Conservation (phyloP, 257 asterid species). For the Eustoma russellianum region DNA sequence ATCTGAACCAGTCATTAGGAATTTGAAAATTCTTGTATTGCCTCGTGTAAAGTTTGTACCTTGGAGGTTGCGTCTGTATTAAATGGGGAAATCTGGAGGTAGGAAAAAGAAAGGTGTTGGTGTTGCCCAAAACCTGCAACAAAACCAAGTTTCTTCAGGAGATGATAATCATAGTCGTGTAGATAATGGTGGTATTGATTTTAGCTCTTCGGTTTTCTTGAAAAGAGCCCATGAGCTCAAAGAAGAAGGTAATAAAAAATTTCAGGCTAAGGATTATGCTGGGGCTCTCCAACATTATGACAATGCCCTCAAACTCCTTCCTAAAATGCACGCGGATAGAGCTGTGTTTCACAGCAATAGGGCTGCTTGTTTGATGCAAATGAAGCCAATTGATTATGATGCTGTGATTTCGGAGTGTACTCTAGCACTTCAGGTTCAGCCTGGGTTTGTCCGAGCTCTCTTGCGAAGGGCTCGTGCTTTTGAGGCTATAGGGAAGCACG, state of each 20-base stretch:
- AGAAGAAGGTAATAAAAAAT: slow-evolving; percentile 85
- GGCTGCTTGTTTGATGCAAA: slow-evolving; percentile 97
- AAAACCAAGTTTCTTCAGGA: slow-evolving; percentile 27
- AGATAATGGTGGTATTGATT: slow-evolving; percentile 50
- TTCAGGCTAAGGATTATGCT: slow-evolving; percentile 66
- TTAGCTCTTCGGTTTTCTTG: slow-evolving; percentile 53
- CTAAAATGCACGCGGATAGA: slow-evolving; percentile 72
- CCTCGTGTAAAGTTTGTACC: slow-evolving; percentile 20
- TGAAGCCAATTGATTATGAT: slow-evolving; percentile 87
- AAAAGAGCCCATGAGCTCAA: slow-evolving; percentile 85
- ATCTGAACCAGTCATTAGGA: background rate
- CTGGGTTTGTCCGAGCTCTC: slow-evolving; percentile 57
- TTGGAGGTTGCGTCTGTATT: slow-evolving; percentile 9
- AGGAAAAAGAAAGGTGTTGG: slow-evolving; percentile 70
- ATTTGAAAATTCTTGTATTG: background rate
- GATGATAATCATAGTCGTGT: slow-evolving; percentile 31
- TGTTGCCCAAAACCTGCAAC: slow-evolving; percentile 23
- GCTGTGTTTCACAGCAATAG: slow-evolving; percentile 91
- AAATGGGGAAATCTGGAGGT: slow-evolving; percentile 90
- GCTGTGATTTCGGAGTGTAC: slow-evolving; percentile 73
- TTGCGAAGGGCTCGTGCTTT: slow-evolving; percentile 80
- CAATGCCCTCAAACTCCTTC: slow-evolving; percentile 66
- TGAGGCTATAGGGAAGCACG: slow-evolving; percentile 76
- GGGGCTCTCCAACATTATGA: slow-evolving; percentile 83
- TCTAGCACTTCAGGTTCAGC: slow-evolving; percentile 77